Evolutionary conservation across 2,329 filamentous ascomycete genomes (phyloP), one percentile per base, ranked within the genome.

Genomic region (Fusarium brachygibbosum): DNA sequence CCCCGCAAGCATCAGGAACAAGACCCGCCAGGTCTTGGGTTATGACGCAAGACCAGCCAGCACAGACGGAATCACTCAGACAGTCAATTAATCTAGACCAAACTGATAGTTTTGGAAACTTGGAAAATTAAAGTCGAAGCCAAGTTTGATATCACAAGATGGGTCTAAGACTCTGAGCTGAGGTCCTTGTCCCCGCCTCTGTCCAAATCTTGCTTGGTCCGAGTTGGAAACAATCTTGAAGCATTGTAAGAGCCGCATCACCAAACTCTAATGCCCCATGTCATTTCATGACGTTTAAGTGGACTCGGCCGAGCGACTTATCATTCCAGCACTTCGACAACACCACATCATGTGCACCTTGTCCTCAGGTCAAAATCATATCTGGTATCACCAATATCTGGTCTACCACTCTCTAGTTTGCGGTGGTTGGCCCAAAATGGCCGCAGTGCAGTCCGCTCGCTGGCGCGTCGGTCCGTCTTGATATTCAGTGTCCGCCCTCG

Each of bases 1-100:
- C 63, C 58, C 64, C 62, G 44, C 60, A 40, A 50, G 48, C 37
- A 45, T 29, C 40, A 55, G 25, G 46, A 46, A 58, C 37, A 11
- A 61, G 64, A 53, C 68, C 62, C 66, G 58, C 57, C 56, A 23
- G 9, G 44, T 41, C 40, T 58, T 55, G 52, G 58, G 58, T 71
- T 66, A 72, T 74, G 72, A 74, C 62, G 68, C 66, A 72, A 60
- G 50, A 31, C n/a, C 35, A 37, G 35, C 29, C 31, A 55, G 40
- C 31, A 37, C 32, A 25, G 17, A 48, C 41, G n/a, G 25, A n/a
- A 35, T 65, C 32, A 42, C 19, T 53, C 19, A 35, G 44, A 42
- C 35, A 41, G 13, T 45, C 19, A 53, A 48, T 52, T 37, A 57
- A 37, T 44, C 41, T 54, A 54, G 21, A 25, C 55, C 46, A 35